phyloP scores from a whole-genome alignment of 2,329 filamentous ascomycete genomes.

The Aspergillus sp. region DNA sequence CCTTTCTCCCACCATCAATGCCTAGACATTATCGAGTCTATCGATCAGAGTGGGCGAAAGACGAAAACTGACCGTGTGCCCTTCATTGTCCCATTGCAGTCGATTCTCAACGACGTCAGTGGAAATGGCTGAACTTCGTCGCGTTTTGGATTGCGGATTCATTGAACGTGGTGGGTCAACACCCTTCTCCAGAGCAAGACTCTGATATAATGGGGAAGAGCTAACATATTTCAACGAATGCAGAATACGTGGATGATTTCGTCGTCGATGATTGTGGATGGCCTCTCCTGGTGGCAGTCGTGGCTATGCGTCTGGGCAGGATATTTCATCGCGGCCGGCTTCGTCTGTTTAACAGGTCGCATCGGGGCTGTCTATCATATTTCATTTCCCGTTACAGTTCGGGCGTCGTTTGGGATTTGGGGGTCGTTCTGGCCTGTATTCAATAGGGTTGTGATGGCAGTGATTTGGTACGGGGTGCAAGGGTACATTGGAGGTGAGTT shows the following conservation, averaged over 20 bases:
- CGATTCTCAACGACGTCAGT: slow-evolving; percentile 69
- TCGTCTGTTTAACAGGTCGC: slow-evolving; percentile 69
- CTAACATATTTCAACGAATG: slow-evolving; percentile 5
- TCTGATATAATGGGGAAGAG: not conserved
- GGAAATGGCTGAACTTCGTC: slow-evolving; percentile 81
- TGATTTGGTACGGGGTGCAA: slow-evolving; percentile 74
- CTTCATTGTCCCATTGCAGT: slow-evolving; percentile 44
- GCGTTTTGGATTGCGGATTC: slow-evolving; percentile 80
- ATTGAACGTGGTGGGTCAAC: slow-evolving; percentile 59
- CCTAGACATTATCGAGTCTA: not conserved
- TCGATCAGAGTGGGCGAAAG: not conserved
- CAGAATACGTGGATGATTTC: slow-evolving; percentile 90
- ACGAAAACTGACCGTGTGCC: not conserved
- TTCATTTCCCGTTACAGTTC: slow-evolving; percentile 71
- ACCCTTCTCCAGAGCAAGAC: too few relatives aligned
- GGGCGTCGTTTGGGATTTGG: slow-evolving; percentile 81
- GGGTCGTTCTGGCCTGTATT: slow-evolving; percentile 82
- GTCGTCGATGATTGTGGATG: slow-evolving; percentile 67
- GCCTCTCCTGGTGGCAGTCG: slow-evolving; percentile 85
- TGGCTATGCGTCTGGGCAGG: slow-evolving; percentile 85
- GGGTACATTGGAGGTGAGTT: slow-evolving; percentile 61
- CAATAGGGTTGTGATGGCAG: slow-evolving; percentile 79
- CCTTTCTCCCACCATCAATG: too few relatives aligned
- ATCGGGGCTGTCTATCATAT: slow-evolving; percentile 85
- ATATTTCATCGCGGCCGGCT: slow-evolving; percentile 66